These are phyloP conservation scores for Sphagnum magellanicum DNA, from an alignment of 228 moss, liverwort and hornwort species.

Conservation along the genomic window DNA sequence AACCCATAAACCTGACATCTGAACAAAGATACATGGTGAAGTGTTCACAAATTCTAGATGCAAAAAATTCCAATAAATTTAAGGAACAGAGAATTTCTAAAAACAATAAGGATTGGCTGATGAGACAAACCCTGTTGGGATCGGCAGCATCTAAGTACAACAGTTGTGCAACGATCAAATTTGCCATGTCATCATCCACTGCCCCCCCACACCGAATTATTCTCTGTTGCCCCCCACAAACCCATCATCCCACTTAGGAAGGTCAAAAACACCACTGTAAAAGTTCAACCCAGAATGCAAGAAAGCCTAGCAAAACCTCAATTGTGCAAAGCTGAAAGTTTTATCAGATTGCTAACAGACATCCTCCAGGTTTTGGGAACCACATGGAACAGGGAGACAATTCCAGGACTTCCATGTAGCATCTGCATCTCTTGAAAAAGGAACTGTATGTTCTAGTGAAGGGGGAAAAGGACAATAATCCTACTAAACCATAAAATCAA, in stretches of 20 bases:
- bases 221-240: conserved; percentile 43
- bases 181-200: conserved; percentile 99
- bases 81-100: too few species aligned
- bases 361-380: too few species aligned
- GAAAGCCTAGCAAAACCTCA: background rate
- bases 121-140: conserved; percentile 65
- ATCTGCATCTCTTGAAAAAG: background rate
- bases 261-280: background rate
- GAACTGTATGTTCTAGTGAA: background rate
- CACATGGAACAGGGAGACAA: too few species aligned
- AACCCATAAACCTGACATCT: too few species aligned
- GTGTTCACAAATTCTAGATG: too few species aligned
- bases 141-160: conserved; percentile 95
- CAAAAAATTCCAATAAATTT: too few species aligned
- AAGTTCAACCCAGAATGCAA: background rate
- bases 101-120: too few species aligned
- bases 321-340: background rate
- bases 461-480: background rate
- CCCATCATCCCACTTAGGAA: background rate
- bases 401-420: too few species aligned
- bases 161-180: conserved; percentile 94
- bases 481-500: too few species aligned
- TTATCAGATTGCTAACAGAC: background rate
- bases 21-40: too few species aligned
- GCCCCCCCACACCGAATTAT: conserved; percentile 99